phyloP scores from a whole-genome alignment of 208 protist genomes.

The Trypanosoma caninum region DNA sequence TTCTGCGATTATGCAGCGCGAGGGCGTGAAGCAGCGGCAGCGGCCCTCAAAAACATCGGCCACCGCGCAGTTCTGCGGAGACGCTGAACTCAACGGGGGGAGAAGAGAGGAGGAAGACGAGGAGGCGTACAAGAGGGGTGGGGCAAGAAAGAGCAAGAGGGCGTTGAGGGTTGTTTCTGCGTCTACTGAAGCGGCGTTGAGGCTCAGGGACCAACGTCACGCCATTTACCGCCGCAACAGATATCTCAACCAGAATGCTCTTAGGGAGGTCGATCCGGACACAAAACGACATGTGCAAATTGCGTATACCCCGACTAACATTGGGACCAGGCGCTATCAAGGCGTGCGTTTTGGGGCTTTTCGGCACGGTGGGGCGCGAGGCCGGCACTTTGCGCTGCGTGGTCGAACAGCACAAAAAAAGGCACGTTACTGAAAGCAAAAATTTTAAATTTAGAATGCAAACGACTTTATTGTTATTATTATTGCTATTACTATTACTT shows the following conservation, averaged over 20 bases:
- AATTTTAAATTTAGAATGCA: too few species aligned
- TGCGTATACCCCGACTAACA: slow-evolving; percentile 29
- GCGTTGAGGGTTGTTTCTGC: too few species aligned
- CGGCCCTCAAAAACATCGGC: neutral
- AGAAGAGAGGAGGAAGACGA: neutral
- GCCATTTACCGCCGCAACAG: slow-evolving; percentile 40
- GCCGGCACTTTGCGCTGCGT: neutral
- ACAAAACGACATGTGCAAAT: slow-evolving; percentile 56
- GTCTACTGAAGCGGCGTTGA: slow-evolving; percentile 19
- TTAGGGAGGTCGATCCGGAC: slow-evolving; percentile 69
- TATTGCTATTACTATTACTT: too few species aligned
- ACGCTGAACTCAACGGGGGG: neutral
- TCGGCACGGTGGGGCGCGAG: neutral
- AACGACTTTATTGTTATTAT: too few species aligned
- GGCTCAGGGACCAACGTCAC: slow-evolving; percentile 18
- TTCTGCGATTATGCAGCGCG: slow-evolving; percentile 21
- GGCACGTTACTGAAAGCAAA: neutral
- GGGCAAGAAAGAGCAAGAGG: slow-evolving; percentile 10
- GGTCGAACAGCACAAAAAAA: neutral
- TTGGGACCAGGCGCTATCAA: slow-evolving; percentile 11
- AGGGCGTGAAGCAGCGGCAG: neutral
- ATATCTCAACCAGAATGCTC: slow-evolving; percentile 55
- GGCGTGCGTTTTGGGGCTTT: neutral
- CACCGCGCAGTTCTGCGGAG: neutral
- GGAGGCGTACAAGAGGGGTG: neutral